Percentiles rank a stretch among this genome's conserved stretches.
These are phyloP conservation scores for Sphaerulina vaccinii DNA, from an alignment of 2,329 filamentous ascomycete species.

Conservation along the genomic window DNA sequence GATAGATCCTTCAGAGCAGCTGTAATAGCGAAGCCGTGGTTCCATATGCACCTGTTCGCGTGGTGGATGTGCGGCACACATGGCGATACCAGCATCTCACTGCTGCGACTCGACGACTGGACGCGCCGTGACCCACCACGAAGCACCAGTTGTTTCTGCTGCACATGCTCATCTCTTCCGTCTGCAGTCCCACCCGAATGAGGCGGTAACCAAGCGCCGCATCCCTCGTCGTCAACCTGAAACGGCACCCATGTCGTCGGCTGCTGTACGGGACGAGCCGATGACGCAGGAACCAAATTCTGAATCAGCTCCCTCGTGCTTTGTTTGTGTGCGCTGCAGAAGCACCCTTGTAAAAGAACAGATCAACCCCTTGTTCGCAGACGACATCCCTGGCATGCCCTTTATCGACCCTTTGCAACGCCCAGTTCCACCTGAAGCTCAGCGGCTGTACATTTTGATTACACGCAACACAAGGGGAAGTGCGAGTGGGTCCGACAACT, in stretches of 20 bases:
- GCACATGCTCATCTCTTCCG: slow-evolving; percentile 14
- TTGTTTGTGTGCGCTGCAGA: background rate
- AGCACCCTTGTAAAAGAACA: background rate
- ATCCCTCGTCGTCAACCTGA: slow-evolving; percentile 13
- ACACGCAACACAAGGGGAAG: slow-evolving; percentile 20
- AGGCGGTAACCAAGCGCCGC: slow-evolving; percentile 9
- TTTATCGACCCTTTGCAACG: background rate
- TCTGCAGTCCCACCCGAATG: slow-evolving; percentile 12
- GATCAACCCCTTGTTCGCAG: background rate
- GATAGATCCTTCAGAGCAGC: slow-evolving; percentile 18
- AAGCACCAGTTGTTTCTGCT: slow-evolving; percentile 7
- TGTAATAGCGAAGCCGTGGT: background rate
- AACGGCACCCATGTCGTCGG: background rate
- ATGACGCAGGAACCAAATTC: slow-evolving; percentile 3
- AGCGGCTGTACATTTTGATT: slow-evolving; percentile 3
- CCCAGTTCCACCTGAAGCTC: background rate
- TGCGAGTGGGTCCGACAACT: slow-evolving; percentile 14
- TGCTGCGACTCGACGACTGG: background rate
- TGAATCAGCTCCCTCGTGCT: slow-evolving; percentile 1
- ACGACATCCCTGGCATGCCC: slow-evolving; percentile 6
- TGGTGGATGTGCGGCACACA: slow-evolving; percentile 17
- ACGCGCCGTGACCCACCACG: slow-evolving; percentile 5
- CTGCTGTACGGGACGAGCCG: slow-evolving; percentile 3
- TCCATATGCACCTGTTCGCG: slow-evolving; percentile 13
- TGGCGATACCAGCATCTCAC: slow-evolving; percentile 2